Evolutionary conservation across 768 basidiomycete species (phyloP).

Genomic region (Phaeotremella fagi): DNA sequence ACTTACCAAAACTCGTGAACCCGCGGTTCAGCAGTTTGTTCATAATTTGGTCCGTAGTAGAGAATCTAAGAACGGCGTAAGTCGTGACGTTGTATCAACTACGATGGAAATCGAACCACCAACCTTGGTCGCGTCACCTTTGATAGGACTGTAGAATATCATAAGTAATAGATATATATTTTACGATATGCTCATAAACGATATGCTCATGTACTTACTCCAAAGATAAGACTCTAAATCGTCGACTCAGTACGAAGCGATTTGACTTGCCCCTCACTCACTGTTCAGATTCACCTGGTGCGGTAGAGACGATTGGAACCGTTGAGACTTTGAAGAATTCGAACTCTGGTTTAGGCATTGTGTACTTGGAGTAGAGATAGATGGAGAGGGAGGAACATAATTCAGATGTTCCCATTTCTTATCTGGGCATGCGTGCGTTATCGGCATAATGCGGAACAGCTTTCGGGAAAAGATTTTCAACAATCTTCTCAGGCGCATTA

Average conservation of each 20-base stretch:
- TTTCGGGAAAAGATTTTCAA: no score
- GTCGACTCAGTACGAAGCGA: not conserved
- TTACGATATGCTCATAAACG: not conserved
- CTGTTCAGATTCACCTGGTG: not conserved
- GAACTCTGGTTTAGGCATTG: constrained; percentile 12
- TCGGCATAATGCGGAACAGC: no score
- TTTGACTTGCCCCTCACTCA: no score
- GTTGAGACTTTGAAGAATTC: constrained; percentile 2
- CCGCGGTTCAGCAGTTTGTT: constrained; percentile 1
- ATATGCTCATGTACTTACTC: constrained; percentile 3
- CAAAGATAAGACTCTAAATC: constrained; percentile 1
- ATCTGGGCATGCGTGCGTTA: no score
- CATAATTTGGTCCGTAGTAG: constrained; percentile 1
- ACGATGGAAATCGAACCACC: not conserved
- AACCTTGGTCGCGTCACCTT: constrained; percentile 7
- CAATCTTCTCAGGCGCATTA: no score
- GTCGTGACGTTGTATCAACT: not conserved
- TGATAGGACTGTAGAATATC: not conserved
- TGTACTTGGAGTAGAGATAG: no score
- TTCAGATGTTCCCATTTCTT: no score
- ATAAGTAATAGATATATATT: not conserved
- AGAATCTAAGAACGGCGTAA: not conserved
- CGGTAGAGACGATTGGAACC: not conserved
- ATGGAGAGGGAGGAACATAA: no score
- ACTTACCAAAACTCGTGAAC: constrained; percentile 13